Base-by-base conservation (phyloP, 192 early-diverging fungal genomes). In the Podila minutissima region DNA sequence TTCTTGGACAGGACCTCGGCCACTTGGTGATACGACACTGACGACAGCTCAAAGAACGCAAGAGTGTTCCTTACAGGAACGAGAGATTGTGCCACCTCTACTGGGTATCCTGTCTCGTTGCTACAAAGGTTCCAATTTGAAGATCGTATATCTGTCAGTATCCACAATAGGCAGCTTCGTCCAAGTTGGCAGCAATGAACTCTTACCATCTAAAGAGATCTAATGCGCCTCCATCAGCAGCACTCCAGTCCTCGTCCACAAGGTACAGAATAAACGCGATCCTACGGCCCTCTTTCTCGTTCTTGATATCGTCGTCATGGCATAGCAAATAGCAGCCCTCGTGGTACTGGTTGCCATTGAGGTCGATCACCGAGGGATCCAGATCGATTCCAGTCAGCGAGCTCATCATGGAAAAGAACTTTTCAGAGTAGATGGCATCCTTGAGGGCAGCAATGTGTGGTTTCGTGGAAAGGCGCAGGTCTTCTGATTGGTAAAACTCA, bases 181-280 rank as follows among this genome's bases (percentile, higher is more conserved):
- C 12, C 10, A 4, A 55, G 2, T 6, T n/a, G 3, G 24, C 22
- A 55, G 53, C 20, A 22, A 1, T 8, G n/a, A 55, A 3, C 8
- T 9, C 73, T 82, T 68, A 86, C 86, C 62, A 76, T 53, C 73
- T 83, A 68, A 92, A 92, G n/a, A 93, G 72, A 24, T 91, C 90
- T 59, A 93, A 72, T 0, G 87, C 75, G 0, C 92, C 92, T 28
- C 92, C 92, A 29, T 93, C 89, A 0, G 59, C 83, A 51, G 78
- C 85, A n/a, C 67, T 67, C 92, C 92, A 93, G 37, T 88, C 83
- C 37, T 90, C 85, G 50, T 91, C 89, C 20, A 92, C 90, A 59
- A 93, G 72, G 59, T 93, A 93, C 8, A 93, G 85, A 53, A 93
- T 93, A 74, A 92, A 93, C 3, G 92, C 92, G 29, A 93, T 89